phyloP scores from a whole-genome alignment of 805 yeast genomes.

The Ogataea ramenticola region DNA sequence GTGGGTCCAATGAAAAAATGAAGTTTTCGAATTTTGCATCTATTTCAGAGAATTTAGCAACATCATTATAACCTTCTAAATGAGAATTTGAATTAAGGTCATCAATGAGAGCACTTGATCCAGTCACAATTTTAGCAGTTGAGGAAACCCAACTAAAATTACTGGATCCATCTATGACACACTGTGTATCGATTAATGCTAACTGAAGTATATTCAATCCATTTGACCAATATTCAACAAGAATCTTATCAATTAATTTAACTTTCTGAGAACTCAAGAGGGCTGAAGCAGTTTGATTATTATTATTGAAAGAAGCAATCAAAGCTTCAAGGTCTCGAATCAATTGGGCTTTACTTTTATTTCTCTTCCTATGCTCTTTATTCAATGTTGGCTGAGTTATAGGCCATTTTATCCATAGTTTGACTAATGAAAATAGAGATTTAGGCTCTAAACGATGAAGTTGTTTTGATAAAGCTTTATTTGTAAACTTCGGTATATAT shows the following conservation, averaged over 20 bases:
- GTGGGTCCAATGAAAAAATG: constrained; percentile 39
- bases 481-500: constrained; percentile 23
- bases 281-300: neutral
- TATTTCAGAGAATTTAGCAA: constrained; percentile 2
- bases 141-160: constrained; percentile 41
- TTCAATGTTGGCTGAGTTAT: constrained; percentile 21
- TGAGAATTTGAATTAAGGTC: too few relatives aligned
- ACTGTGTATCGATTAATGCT: constrained; percentile 64
- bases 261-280: constrained; percentile 17
- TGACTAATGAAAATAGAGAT: constrained; percentile 24
- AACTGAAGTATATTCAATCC: constrained; percentile 60
- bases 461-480: constrained; percentile 16
- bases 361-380: constrained; percentile 11
- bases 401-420: constrained; percentile 26
- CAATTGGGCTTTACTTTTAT: constrained; percentile 12
- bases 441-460: constrained; percentile 19
- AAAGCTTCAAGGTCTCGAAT: constrained; percentile 10
- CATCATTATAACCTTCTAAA: constrained; percentile 7
- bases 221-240: constrained; percentile 42
- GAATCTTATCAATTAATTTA: constrained; percentile 35
- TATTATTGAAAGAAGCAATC: constrained; percentile 6
- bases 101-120: constrained; percentile 8
- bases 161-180: constrained; percentile 51
- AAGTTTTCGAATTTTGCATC: constrained; percentile 22
- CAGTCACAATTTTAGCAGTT: constrained; percentile 31